A percentile compares a stretch with the other conserved stretches of the same genome.
Evolutionary conservation across 179 eudicot species (phyloP).

Genomic region (Silene noctiflora): DNA sequence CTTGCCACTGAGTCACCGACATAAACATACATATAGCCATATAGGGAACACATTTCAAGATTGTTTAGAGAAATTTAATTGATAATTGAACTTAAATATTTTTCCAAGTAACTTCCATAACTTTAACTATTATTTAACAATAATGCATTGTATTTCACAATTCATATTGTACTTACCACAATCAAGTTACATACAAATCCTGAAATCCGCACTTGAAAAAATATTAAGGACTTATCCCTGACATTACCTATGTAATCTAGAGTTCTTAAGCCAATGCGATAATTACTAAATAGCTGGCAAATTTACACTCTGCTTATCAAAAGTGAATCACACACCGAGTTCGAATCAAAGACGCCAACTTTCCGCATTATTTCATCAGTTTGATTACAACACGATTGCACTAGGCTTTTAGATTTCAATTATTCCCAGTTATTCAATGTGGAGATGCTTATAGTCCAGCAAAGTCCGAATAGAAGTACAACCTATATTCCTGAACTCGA

Average conservation of each 20-base stretch:
- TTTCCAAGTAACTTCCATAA: constrained; percentile 2
- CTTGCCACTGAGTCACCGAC: background rate
- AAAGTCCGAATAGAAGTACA: background rate
- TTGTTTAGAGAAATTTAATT: background rate
- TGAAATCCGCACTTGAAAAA: background rate
- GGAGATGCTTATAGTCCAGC: background rate
- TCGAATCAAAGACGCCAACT: background rate
- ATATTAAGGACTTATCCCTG: background rate
- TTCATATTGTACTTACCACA: background rate
- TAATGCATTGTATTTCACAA: background rate
- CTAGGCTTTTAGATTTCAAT: background rate
- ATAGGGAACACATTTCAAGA: background rate
- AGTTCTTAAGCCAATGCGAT: no score
- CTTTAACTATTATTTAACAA: background rate
- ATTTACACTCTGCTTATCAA: background rate
- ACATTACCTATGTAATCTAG: no score
- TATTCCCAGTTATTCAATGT: background rate
- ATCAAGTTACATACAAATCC: background rate
- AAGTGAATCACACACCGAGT: background rate
- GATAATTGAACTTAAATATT: background rate
- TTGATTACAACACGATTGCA: background rate
- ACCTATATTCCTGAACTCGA: background rate
- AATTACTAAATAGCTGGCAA: no score
- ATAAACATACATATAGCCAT: background rate
- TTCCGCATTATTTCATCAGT: background rate